Base-by-base conservation (phyloP, 768 basidiomycete genomes). In the Russula earlei region DNA sequence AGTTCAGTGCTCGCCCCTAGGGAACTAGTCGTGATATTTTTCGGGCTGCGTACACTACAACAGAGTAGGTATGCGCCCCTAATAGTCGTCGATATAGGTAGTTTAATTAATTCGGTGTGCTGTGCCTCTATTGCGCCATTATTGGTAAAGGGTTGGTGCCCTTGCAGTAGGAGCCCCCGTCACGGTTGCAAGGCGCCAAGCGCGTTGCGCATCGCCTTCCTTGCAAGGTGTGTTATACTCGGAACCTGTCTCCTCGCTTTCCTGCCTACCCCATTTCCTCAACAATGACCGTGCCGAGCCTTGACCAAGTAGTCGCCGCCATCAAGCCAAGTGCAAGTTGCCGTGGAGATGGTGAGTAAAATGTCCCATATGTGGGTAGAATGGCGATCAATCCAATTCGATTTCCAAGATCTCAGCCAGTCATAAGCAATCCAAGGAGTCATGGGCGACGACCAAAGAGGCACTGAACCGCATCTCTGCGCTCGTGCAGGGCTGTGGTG, bases 251-350 rank as follows among this genome's bases (percentile, higher is more conserved):
- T 22, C 17, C 27, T 15, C 31, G 17, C 25, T 43, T 20, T 14
- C 57, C 29, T 25, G 12, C 27, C 25, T 43, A 20, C 42, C n/a
- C 12, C 17, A 40, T 31, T 43, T 49, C 46, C 24, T 37, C 52
- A 22, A 44, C 56, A 36, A 58, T 58, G 52, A 58, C 52, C 3
- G 34, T 49, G 47, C 52, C 46, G 37, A 53, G 27, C 47, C 22
- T 24, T 40, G 57, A 58, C 20, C 52, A 58, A 47, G 47, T 54
- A n/a, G 41, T 49, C n/a, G 44, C 57, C 14, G n/a, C 24, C 33
- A 49, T 58, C 47, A 27, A 54, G n/a, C 25, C 40, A 47, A 33
- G 34, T 58, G 1, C 57, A 54, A 44, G 49, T 46, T 15, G 10
- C 36, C 1, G 27, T 58, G 10, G 56, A 57, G 29, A n/a, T 49